These are phyloP conservation scores for Geranium incanum DNA, from an alignment of 441 rosid species.

Conservation along the genomic window DNA sequence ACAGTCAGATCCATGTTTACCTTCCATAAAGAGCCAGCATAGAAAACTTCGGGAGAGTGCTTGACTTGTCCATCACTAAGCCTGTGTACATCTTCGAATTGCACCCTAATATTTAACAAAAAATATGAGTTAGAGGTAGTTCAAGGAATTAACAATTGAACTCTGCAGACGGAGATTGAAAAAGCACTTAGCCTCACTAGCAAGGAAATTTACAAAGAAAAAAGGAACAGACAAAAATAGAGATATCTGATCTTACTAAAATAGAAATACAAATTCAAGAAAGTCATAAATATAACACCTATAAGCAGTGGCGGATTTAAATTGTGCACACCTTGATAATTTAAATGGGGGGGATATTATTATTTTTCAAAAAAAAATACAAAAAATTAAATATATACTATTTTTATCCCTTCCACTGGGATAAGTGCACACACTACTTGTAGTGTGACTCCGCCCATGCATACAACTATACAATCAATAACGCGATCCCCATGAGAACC, in stretches of 20 bases:
- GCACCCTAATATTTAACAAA: slow-evolving; percentile 46
- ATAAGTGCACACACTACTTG: not conserved
- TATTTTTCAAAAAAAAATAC: not conserved
- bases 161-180: not conserved
- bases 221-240: not conserved
- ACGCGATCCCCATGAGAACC: not conserved
- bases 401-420: not conserved
- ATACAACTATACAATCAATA: not conserved
- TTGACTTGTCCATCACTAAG: slow-evolving; percentile 90
- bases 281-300: not conserved
- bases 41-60: slow-evolving; percentile 85
- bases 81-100: slow-evolving; percentile 81
- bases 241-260: not conserved
- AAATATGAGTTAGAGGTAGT: slow-evolving; percentile 17
- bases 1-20: slow-evolving; percentile 26
- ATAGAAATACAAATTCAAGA: not conserved
- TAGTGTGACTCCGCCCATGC: not conserved
- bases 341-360: not conserved
- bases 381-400: too few relatives aligned
- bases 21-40: slow-evolving; percentile 98
- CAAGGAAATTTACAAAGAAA: slow-evolving; percentile 3
- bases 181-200: not conserved
- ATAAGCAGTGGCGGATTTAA: not conserved
- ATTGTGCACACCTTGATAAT: not conserved
- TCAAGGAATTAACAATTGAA: not conserved